Percentiles rank a stretch among this genome's conserved stretches.
Evolutionary conservation across 2,329 filamentous ascomycete genomes (phyloP).

Genomic region (Trichoderma citrinoviride): DNA sequence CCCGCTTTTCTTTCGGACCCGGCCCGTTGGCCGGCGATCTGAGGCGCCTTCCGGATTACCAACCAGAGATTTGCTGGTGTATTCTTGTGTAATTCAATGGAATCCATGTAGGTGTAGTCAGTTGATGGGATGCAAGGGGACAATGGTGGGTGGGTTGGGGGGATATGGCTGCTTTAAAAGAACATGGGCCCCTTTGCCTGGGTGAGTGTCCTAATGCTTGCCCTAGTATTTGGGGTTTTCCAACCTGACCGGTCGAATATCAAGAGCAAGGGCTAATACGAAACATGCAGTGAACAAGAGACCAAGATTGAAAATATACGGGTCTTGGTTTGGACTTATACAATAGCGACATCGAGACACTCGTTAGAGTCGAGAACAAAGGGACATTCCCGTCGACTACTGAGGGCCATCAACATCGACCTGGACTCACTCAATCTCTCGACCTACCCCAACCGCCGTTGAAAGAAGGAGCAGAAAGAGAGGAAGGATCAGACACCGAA

Average conservation of each 20-base stretch:
- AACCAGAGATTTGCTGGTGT: not conserved
- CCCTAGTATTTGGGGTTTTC: no score
- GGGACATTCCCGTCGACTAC: not conserved
- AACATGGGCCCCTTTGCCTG: not conserved
- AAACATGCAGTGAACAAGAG: not conserved
- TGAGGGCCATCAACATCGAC: not conserved
- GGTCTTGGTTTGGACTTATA: no score
- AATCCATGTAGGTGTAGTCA: not conserved
- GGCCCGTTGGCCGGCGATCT: not conserved
- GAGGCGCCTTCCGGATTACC: conserved; percentile 1
- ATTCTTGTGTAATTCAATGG: not conserved
- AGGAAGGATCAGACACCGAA: not conserved
- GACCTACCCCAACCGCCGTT: not conserved
- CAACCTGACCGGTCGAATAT: not conserved
- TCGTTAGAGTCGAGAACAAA: not conserved
- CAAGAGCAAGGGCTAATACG: not conserved
- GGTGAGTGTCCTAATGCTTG: not conserved
- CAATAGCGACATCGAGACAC: not conserved
- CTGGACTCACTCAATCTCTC: not conserved
- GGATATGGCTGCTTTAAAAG: not conserved
- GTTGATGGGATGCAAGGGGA: not conserved
- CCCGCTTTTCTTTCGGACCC: conserved; percentile 9
- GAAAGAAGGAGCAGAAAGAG: not conserved
- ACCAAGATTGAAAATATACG: not conserved
- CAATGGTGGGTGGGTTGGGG: not conserved